Base-by-base conservation (phyloP, 78 protist genomes). In the Tieghemostelium lacteum region DNA sequence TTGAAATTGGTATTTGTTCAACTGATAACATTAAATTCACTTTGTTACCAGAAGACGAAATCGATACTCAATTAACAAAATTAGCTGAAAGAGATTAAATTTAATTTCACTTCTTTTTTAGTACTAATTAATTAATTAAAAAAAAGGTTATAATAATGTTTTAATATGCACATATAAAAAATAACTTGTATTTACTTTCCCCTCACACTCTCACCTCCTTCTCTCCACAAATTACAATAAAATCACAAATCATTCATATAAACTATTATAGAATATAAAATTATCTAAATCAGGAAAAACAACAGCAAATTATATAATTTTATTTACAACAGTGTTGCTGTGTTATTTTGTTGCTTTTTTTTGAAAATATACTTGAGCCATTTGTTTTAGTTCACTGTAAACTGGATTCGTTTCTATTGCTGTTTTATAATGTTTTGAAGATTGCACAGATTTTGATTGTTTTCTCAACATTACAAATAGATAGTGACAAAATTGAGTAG, bases 1-100 rank as follows among this genome's bases (percentile, higher is more conserved):
- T 97, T 4, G 99, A 98, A 67, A 98, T 98, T 31, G 97, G 95
- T n/a, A 73, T 96, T 39, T 70, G 83, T 66, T 42, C 86, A 52
- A 26, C 28, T 40, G 93, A 88, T 3, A 33, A 78, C 42, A 87
- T 63, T 0, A 72, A 55, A 7, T 97, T 97, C 83, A 37, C 75
- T 22, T 3, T 17, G 8, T 85, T 97, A 45, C 17, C 96, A 26
- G 78, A 52, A 14, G 94, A 66, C 8, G 96, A 94, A 39, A 80
- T 97, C 22, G 99, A 97, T 45, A 61, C 20, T 33, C 98, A 97
- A 28, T 94, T 97, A 37, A 97, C 97, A 0, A 75, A 71, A 63
- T 72, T 97, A 8, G 97, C 98, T 2, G 99, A 97, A 69, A 55
- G 94, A 49, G 98, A 97, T 70, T 97, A 71, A 94, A 63, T 20